Conservation (phyloP, 768 basidiomycete species). For the Auriscalpium orientale region DNA sequence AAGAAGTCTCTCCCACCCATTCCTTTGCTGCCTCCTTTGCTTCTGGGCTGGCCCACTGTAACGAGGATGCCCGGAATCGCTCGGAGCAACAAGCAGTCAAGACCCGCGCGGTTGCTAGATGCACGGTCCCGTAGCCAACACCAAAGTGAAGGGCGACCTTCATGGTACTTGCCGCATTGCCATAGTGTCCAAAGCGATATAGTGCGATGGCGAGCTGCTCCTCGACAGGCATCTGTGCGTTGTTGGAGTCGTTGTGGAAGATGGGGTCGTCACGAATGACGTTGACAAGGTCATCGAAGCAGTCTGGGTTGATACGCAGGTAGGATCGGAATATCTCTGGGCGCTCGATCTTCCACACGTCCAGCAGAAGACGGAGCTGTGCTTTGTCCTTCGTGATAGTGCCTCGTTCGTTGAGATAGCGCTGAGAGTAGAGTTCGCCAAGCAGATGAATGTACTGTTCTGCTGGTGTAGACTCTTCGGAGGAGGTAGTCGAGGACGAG, state of each 20-base stretch:
- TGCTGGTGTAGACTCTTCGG: neutral
- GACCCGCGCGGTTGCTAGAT: constrained; percentile 4
- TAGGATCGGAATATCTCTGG: too few relatives aligned
- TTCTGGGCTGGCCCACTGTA: too few relatives aligned
- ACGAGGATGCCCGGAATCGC: too few relatives aligned
- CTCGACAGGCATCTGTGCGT: constrained; percentile 21
- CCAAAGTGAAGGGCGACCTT: constrained; percentile 11
- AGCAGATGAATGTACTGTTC: neutral
- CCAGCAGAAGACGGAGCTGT: neutral
- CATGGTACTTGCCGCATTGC: constrained; percentile 8
- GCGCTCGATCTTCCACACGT: too few relatives aligned
- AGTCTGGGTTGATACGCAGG: too few relatives aligned
- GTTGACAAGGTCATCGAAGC: neutral
- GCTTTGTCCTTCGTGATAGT: neutral
- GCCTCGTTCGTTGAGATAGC: neutral
- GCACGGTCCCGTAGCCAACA: constrained; percentile 5
- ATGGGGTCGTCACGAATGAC: constrained; percentile 11
- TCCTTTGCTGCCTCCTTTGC: too few relatives aligned
- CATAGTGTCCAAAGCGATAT: constrained; percentile 18
- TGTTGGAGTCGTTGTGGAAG: constrained; percentile 24
- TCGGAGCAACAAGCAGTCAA: neutral
- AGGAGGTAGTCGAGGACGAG: too few relatives aligned
- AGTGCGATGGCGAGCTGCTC: constrained; percentile 18
- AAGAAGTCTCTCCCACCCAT: too few relatives aligned
- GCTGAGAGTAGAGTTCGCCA: neutral